Base-by-base conservation (phyloP, 805 yeast genomes). In the Saturnispora gosingensis region DNA sequence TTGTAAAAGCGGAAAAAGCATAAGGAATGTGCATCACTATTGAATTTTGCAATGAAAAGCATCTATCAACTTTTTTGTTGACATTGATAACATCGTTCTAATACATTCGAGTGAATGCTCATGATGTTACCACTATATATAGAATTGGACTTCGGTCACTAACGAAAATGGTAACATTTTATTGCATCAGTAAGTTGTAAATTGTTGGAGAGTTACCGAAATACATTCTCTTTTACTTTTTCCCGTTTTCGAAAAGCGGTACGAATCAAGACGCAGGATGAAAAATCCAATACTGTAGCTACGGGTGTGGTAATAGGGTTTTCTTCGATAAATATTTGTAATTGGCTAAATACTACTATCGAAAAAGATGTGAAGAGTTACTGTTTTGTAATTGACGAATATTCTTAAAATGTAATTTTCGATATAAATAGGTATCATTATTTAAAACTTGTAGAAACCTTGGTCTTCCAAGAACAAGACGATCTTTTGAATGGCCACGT, bases 381-480 rank as follows among this genome's bases (percentile, higher is more conserved):
- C 15, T 30, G 34, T 13, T 4, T 10, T 11, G 34, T 10, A 30
- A 13, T 10, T 13, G 15, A 30, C n/a, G 34, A 36, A 16, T n/a
- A n/a, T 11, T 36, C 40, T 16, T 36, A 16, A 7, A 16, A 36
- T 36, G 22, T 36, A 16, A 7, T 16, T 10, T 16, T 16, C 7
- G 8, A 36, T 36, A 27, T 30, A 39, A 28, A 42, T 13, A 27
- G 30, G 11, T 18, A 18, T 25, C 20, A 20, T n/a, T 35, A 44
- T 9, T n/a, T 44, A 43, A 16, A 76, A 77, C 54, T 69, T 71
- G 69, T 86, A 87, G 71, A 85, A 90, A 16, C 95, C 95, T 70
- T 89, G 87, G 61, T 83, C 81, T 68, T 86, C 88, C 59, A 90
- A 76, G 65, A 82, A 76, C 54, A 81, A 71, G 35, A 85, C 83